Evolutionary conservation across 306 rosid genomes (phyloP), one percentile per base, ranked within the genome.

Genomic region (Senna siamea): DNA sequence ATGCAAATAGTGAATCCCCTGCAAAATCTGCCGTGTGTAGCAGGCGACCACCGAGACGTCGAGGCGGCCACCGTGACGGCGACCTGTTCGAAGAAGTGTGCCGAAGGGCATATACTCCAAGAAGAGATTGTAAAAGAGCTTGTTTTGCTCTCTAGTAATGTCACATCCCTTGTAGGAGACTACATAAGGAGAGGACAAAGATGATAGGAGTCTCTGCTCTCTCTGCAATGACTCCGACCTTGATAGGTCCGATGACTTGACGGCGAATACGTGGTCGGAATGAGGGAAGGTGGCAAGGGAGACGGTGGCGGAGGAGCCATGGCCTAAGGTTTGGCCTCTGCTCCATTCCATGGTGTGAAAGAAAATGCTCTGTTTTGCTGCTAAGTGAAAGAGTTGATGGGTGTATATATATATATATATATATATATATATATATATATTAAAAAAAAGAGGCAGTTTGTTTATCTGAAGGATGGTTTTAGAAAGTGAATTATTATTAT

Each of bases 271-370:
- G 0, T 70, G 38, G 3, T 82, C 81, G 46, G 83, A 60, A 19
- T 0, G 2, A 54, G n/a, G 1, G 34, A 66, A 32, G 76, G 87
- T 23, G 81, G 95, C 98, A 3, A 86, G 69, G 70, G 78, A 84
- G 76, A 95, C 96, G 54, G 89, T 81, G 90, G 97, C 92, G 0
- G 97, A 78, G 9, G 98, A 90, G 71, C 99, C 98, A 0, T 53
- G 86, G 83, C 99, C 98, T 69, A 95, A 56, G 79, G 66, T 59
- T 35, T 73, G 82, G 58, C 92, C 93, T 79, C 98, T 87, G 4
- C 80, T 85, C 99, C 99, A 90, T 65, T 76, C 78, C 98, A 95
- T 95, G 66, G 48, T 70, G 67, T 10, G 22, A 63, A 44, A 64
- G 69, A 15, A 8, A 69, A 69, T 40, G 22, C n/a, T 69, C 7